Base-by-base conservation (phyloP, 2,329 filamentous ascomycete species). In the Colletotrichum agaves region DNA sequence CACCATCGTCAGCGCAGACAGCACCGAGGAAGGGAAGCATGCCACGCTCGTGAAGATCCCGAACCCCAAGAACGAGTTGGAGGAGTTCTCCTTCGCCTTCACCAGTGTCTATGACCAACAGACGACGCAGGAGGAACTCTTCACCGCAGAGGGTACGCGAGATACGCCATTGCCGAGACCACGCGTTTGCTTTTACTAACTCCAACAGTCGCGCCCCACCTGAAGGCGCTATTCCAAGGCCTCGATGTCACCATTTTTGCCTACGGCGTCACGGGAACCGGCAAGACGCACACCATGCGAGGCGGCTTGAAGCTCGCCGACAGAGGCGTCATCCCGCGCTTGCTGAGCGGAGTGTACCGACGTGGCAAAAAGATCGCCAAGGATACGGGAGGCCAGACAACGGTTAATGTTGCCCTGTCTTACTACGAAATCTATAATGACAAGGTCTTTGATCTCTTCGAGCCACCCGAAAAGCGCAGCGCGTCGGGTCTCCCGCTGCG, bases 341-440 rank as follows among this genome's bases (percentile, higher is more conserved):
- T 97, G 63, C 85, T 98, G 47, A 97, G 93, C 79, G 89, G 88
- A 72, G 92, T 98, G 65, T 98, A 95, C 77, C 88, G 95, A 53
- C 86, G 93, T 68, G 91, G 91, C 70, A 92, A 93, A 79, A 97
- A 97, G 83, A 90, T 96, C 17, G 87, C 88, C 71, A 96, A 95
- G 79, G 94, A 97, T 74, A 87, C 90, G 2, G 83, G 85, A 4
- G 92, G 90, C 11, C 83, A 88, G 58, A 94, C 90, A 0, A 85
- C 82, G 2, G 92, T 97, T 21, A 83, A 88, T 8, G 93, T 97
- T 15, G 85, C 88, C 12, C 85, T 98, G 74, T 94, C 93, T 31
- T 98, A 98, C 81, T 97, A 97, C 81, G 94, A 98, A 78, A 97
- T 98, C 72, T 98, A 98, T 81, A 97, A 97, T 78, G 94, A 98